Conservation (phyloP, 805 yeast genomes). For the Lachancea nothofagi region DNA sequence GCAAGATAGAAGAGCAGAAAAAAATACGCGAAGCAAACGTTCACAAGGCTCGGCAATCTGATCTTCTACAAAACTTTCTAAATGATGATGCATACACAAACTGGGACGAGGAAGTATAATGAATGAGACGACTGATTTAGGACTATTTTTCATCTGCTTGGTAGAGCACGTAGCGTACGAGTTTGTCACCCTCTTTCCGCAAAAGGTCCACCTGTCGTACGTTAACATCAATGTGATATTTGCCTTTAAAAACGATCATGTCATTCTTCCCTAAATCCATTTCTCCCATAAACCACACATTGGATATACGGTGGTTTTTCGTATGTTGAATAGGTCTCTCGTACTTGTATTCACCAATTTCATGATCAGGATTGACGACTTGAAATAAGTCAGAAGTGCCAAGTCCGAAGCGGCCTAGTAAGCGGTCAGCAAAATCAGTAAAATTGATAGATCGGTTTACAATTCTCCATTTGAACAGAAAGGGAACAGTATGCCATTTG, state of each 20-base stretch:
- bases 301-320: conserved; percentile 20
- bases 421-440: conserved; percentile 12
- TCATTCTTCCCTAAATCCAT: conserved; percentile 21
- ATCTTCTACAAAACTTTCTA: conserved; percentile 26
- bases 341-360: conserved; percentile 25
- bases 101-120: conserved; percentile 27
- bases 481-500: conserved; percentile 26
- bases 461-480: conserved; percentile 24
- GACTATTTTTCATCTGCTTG: conserved; percentile 15
- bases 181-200: conserved; percentile 24
- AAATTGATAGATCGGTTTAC: conserved; percentile 23
- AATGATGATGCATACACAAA: conserved; percentile 23
- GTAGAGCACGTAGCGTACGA: conserved; percentile 27
- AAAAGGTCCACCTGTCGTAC: conserved; percentile 28
- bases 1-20: conserved; percentile 30
- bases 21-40: conserved; percentile 18
- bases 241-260: conserved; percentile 27
- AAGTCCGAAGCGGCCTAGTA: conserved; percentile 21
- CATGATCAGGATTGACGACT: conserved; percentile 23
- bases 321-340: conserved; percentile 26
- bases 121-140: neutral
- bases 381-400: conserved; percentile 23
- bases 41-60: conserved; percentile 26
- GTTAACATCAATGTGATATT: conserved; percentile 29
- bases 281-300: conserved; percentile 31